Base-by-base conservation (phyloP, 1,284 basidiomycete genomes). In the Macrocystidia cucumis region DNA sequence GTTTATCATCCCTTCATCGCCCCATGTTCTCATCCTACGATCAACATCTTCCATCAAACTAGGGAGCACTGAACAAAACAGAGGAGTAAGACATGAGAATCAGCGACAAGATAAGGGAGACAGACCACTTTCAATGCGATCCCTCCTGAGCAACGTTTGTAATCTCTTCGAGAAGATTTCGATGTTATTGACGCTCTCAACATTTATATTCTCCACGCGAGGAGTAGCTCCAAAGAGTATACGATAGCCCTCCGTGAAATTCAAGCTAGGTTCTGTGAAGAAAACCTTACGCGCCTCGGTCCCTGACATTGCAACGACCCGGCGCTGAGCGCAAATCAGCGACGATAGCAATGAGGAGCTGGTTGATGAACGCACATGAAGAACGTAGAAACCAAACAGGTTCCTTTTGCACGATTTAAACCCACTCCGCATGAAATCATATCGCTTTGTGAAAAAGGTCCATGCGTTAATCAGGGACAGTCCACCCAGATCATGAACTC, bases 201-300 rank as follows among this genome's bases (percentile, higher is more conserved):
- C 38, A 28, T 51, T 38, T 18, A 62, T 55, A 22, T 62, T 58
- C 3, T 40, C 28, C 16, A 58, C 34, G 9, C 32, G 26, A 5
- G 58, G 59, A 29, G 51, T 51, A 14, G 44, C 55, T 11, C 55
- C 60, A 48, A 56, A 55, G 1, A 63, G 45, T 20, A 63, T 52
- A 23, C 47, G 50, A 32, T 61, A 63, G 5, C 61, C 62, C 43
- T 63, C 58, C 6, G 25, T 29, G 22, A 58, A 49, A 32, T 46
- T 39, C 9, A 62, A 43, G 23, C 44, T 48, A 34, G 49, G 52
- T 23, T 50, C 46, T 22, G 52, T 48, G 35, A 60, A 60, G 41
- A 60, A 62, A 1, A 41, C 39, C 30, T 55, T 55, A 3, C 60
- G 49, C 7, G 49, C 49, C 20, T 54, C 49, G 16, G 57, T 54